Percentiles rank a stretch among this genome's conserved stretches.
phyloP scores from a whole-genome alignment of 306 rosid species.

The Vigna reflexopilosa region DNA sequence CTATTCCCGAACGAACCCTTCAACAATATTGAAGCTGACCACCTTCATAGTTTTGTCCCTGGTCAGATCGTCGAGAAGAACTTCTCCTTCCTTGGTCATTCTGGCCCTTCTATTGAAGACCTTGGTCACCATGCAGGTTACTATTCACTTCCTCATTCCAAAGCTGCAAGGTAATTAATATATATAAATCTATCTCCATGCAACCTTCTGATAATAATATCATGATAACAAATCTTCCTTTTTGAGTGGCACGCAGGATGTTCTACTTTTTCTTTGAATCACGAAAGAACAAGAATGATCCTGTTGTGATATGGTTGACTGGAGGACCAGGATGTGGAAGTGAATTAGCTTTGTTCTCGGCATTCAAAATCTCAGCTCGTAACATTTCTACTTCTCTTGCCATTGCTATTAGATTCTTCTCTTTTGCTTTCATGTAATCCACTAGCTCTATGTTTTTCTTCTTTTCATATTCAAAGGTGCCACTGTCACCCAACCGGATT shows the following conservation, averaged over 20 bases:
- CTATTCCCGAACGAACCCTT: constrained; percentile 66
- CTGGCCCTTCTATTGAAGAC: constrained; percentile 59
- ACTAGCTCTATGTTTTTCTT: constrained; percentile 73
- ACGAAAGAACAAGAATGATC: constrained; percentile 59
- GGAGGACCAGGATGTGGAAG: constrained; percentile 98
- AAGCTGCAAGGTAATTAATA: constrained; percentile 68
- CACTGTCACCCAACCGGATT: constrained; percentile 53
- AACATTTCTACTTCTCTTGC: constrained; percentile 85
- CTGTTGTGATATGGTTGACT: constrained; percentile 89
- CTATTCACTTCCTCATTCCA: constrained; percentile 69
- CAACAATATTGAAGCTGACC: constrained; percentile 41
- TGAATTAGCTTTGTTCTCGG: constrained; percentile 73
- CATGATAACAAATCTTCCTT: background rate
- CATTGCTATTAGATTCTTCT: constrained; percentile 74
- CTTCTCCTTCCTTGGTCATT: constrained; percentile 47
- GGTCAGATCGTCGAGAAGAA: constrained; percentile 65
- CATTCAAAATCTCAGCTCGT: constrained; percentile 66
- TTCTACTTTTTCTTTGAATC: constrained; percentile 95
- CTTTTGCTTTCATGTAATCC: constrained; percentile 75
- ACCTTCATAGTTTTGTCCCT: constrained; percentile 43
- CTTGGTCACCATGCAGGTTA: constrained; percentile 54
- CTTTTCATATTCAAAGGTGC: constrained; percentile 75
- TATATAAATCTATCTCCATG: too few species aligned
- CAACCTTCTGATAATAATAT: too few species aligned
- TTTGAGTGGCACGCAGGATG: constrained; percentile 56